Evolutionary conservation across 805 yeast species (phyloP), one percentile per base, ranked within the genome.

Genomic region (Schwanniomyces yamadae): DNA sequence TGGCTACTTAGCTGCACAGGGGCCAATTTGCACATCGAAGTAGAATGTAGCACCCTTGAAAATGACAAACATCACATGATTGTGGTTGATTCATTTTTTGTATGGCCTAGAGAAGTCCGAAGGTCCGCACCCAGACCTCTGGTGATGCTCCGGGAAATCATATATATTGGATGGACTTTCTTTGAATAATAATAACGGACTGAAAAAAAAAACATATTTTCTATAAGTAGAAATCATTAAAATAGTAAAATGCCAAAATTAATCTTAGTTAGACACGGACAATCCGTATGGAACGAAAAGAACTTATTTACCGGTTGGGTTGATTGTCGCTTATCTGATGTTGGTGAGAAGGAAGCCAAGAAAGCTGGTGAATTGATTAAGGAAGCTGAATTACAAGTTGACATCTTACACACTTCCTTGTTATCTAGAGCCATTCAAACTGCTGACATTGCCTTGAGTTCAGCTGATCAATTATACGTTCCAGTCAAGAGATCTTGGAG

Each of bases 251-350:
- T 68, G 73, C 69, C 66, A 39, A 88, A 85, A 70, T 77, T 90
- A 69, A 81, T 90, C 63, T 77, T 90, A 63, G 89, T 91, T 54
- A 90, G 98, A 78, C 98, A 90, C 90, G 98, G 98, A 59, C 96
- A 91, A 78, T 86, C 95, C 73, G 97, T 87, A 69, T 90, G 98
- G 98, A 90, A 90, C 71, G 95, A 88, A 71, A 87, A 88, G 77
- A 91, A 90, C 80, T 77, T 90, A 54, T 90, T 90, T 84, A 90
- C 97, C 67, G 98, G 98, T 61, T 90, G 98, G 98, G 97, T 91
- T 46, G 98, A 90, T 69, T 95, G 88, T 53, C 73, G 78, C 59
- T 78, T 90, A 64, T 81, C 91, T 37, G 89, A 75, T 44, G 69
- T 77, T 53, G 98, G 98, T 69, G 79, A 75, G 63, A 76, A 82